These are phyloP conservation scores for Mycena filopes DNA, from an alignment of 768 basidiomycete genomes.

Conservation along the genomic window DNA sequence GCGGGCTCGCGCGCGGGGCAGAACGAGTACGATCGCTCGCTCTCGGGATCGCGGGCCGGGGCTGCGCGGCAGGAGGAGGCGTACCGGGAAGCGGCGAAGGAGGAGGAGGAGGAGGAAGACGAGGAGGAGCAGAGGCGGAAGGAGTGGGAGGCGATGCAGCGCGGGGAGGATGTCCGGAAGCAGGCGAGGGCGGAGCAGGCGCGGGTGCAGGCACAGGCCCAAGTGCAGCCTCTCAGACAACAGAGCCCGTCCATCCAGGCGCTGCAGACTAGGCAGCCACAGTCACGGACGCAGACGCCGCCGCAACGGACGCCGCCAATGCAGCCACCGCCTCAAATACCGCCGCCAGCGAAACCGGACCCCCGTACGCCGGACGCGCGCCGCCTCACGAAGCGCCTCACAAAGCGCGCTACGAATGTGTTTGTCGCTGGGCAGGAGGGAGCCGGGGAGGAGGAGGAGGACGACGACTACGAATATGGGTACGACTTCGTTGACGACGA, in stretches of 20 bases:
- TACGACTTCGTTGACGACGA: conserved; percentile 31
- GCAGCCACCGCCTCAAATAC: not conserved
- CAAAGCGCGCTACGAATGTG: conserved; percentile 48
- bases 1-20: too few species aligned
- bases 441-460: conserved; percentile 11
- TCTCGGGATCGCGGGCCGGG: too few species aligned
- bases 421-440: conserved; percentile 43
- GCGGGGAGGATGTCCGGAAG: not conserved
- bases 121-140: conserved; percentile 25
- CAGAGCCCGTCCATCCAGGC: not conserved
- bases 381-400: conserved; percentile 31
- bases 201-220: not conserved
- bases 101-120: conserved; percentile 8
- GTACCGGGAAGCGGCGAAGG: not conserved
- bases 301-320: too few species aligned
- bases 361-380: conserved; percentile 29
- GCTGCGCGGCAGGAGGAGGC: not conserved
- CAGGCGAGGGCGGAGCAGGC: not conserved
- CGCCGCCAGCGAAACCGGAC: not conserved
- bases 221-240: not conserved
- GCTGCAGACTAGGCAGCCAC: not conserved
- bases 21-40: too few species aligned
- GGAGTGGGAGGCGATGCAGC: conserved; percentile 34
- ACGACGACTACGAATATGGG: conserved; percentile 35
- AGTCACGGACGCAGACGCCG: not conserved